phyloP scores from a whole-genome alignment of 2,329 filamentous ascomycete genomes.

The Fusarium citri region DNA sequence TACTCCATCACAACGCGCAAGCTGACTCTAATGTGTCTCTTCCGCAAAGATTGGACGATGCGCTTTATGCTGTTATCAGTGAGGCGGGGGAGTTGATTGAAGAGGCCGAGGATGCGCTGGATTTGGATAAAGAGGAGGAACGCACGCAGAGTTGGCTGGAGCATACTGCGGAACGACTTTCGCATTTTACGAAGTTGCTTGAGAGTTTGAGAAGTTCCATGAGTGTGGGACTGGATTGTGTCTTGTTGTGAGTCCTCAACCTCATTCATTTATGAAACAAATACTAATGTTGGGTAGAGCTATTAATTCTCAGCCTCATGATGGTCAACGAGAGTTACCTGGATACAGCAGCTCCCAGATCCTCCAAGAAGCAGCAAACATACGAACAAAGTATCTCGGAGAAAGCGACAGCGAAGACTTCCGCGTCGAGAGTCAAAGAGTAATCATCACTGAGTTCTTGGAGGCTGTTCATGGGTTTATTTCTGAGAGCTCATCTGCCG shows the following conservation, averaged over 20 bases:
- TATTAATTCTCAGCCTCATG: constrained; percentile 41
- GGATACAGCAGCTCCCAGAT: constrained; percentile 47
- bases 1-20: constrained; percentile 42
- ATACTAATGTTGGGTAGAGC: constrained; percentile 28
- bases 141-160: constrained; percentile 37
- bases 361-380: constrained; percentile 37
- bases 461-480: constrained; percentile 43
- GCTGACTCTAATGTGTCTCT: background rate
- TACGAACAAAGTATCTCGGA: constrained; percentile 34
- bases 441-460: constrained; percentile 37
- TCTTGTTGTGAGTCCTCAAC: constrained; percentile 34
- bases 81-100: constrained; percentile 35
- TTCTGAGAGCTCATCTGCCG: constrained; percentile 35
- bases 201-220: constrained; percentile 41
- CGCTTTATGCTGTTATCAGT: constrained; percentile 35
- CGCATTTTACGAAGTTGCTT: constrained; percentile 31
- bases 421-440: constrained; percentile 34
- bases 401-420: constrained; percentile 38
- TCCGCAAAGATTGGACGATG: constrained; percentile 16
- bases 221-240: constrained; percentile 40
- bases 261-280: no score
- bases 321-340: constrained; percentile 38
- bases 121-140: constrained; percentile 23
- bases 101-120: constrained; percentile 41
- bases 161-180: constrained; percentile 41